Conservation (phyloP, 768 basidiomycete species). For the Boletus eberwhitei region DNA sequence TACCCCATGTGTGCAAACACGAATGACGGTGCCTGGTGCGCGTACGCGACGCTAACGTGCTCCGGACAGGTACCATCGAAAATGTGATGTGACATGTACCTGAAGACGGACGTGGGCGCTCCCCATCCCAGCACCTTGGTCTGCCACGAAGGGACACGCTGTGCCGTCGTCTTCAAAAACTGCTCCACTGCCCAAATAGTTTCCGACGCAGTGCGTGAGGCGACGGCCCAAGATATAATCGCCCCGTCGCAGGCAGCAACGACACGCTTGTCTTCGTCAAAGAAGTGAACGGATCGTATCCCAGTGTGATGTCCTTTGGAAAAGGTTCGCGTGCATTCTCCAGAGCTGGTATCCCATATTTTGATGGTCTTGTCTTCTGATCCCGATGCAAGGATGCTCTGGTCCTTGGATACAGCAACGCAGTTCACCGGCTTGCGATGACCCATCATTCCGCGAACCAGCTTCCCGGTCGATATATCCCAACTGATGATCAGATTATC, state of each 20-base stretch:
- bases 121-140: constrained; percentile 2
- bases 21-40: constrained; percentile 5
- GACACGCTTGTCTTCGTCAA: constrained; percentile 8
- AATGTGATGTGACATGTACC: not conserved
- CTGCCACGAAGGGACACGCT: constrained; percentile 1
- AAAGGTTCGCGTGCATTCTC: constrained; percentile 12
- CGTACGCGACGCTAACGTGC: not conserved
- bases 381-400: constrained; percentile 17
- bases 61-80: not conserved
- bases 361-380: constrained; percentile 26
- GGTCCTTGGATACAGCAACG: constrained; percentile 20
- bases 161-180: not conserved
- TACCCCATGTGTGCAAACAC: not conserved
- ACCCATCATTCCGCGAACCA: constrained; percentile 11
- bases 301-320: constrained; percentile 11
- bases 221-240: constrained; percentile 9
- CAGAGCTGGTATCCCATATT: constrained; percentile 20
- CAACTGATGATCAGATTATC: constrained; percentile 25
- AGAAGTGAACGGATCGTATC: constrained; percentile 15
- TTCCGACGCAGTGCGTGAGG: constrained; percentile 1
- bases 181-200: no score
- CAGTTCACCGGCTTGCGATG: constrained; percentile 7
- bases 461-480: constrained; percentile 15
- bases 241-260: constrained; percentile 4
- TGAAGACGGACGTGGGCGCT: not conserved